A percentile compares a stretch with the other conserved stretches of the same genome.
These are phyloP conservation scores for Potentilla sterilis DNA, from an alignment of 306 rosid species.

Conservation along the genomic window DNA sequence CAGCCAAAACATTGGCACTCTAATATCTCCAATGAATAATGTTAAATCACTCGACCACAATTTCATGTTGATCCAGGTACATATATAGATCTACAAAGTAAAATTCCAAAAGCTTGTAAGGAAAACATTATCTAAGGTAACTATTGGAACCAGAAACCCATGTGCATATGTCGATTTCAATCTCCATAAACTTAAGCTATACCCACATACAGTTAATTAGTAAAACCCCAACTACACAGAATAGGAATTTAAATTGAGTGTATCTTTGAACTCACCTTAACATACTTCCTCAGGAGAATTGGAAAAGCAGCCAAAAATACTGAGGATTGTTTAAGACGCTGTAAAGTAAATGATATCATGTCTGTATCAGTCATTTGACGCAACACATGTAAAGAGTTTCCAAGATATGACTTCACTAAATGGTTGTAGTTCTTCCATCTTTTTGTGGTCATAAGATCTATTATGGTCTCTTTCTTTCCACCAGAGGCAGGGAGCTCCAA, in stretches of 20 bases:
- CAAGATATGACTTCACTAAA: constrained; percentile 88
- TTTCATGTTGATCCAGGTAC: neutral
- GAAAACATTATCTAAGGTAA: neutral
- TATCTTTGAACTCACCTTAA: constrained; percentile 55
- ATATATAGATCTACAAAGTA: neutral
- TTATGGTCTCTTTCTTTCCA: constrained; percentile 76
- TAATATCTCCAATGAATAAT: neutral
- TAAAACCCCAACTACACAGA: constrained; percentile 14
- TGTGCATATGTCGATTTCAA: neutral
- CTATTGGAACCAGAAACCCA: neutral
- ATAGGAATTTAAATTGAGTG: constrained; percentile 24
- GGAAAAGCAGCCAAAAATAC: constrained; percentile 86
- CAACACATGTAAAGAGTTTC: constrained; percentile 83
- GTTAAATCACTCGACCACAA: neutral
- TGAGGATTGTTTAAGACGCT: constrained; percentile 74
- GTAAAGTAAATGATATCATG: constrained; percentile 87
- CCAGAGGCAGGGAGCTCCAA: constrained; percentile 77
- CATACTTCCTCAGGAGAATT: constrained; percentile 72
- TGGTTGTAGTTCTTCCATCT: constrained; percentile 73
- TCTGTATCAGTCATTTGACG: constrained; percentile 94
- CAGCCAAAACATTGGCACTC: neutral
- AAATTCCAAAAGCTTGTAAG: neutral
- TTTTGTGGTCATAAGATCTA: constrained; percentile 59
- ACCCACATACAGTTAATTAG: no score
- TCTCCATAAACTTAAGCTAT: constrained; percentile 2